Base-by-base conservation (phyloP, 148 eudicot species). In the Diospyros kaki region DNA sequence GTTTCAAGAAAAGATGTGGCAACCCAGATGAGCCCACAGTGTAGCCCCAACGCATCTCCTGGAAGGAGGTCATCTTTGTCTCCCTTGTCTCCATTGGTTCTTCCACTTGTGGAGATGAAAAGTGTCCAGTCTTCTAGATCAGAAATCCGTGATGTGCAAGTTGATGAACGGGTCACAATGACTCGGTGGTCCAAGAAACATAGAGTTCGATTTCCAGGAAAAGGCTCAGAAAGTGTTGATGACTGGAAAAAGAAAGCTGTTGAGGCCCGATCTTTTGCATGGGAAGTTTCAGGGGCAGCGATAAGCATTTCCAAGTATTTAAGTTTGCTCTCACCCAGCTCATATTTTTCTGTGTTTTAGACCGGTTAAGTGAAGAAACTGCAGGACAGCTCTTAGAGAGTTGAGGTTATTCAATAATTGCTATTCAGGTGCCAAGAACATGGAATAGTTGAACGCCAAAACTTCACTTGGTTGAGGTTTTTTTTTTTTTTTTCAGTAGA, bases 1-100 rank as follows among this genome's bases (percentile, higher is more conserved):
- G 87, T 88, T 73, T 87, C 95, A 48, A 87, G 90, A 78, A 94
- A 90, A 80, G 98, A 94, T 76, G 87, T 90, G 89, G 97, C 95
- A 43, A 94, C 98, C 69, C 98, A 94, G 76, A 94, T 94, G 98
- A 94, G 97, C 80, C 95, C 95, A 13, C 89, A 88, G 77, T 77
- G 87, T 69, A 89, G 93, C 76, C 84, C 83, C 65, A 82, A 75
- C 56, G 86, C 97, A 64, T 94, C 97, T 78, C 88, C 93, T 43
- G 73, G 78, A 61, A 81, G 81, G 59, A 77, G 81, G 66, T 80
- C 82, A 7, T 85, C 91, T 56, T 87, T 82, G 79, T 90, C 95
- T 10, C 80, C 81, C 13, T 77, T 88, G 41, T 81, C 86, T 28
- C 84, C 88, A 52, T 81, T 90, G 54, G 75, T 80, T 58, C 81